Percentiles rank a stretch among this genome's conserved stretches.
Conservation (phyloP, 805 yeast species). For the Lipomyces yamanashiensis region DNA sequence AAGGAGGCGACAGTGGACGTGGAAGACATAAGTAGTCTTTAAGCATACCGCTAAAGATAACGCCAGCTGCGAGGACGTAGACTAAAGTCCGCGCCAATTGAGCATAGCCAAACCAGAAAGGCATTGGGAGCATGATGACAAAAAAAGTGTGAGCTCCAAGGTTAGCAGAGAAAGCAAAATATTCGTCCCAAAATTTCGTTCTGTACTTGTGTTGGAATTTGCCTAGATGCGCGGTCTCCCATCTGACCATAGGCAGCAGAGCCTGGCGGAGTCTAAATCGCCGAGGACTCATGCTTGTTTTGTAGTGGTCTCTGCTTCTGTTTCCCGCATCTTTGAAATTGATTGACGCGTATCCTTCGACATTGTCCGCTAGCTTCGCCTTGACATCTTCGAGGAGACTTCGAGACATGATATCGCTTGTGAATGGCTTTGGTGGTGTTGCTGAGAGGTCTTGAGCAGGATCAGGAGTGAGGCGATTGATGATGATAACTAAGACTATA, state of each 20-base stretch:
- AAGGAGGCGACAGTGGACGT: slow-evolving; percentile 89
- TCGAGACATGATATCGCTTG: slow-evolving; percentile 7
- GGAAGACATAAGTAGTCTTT: slow-evolving; percentile 86
- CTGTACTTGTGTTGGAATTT: slow-evolving; percentile 45
- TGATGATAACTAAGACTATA: no score
- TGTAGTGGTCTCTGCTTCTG: slow-evolving; percentile 68
- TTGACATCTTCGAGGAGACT: slow-evolving; percentile 15
- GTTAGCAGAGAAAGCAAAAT: slow-evolving; percentile 85
- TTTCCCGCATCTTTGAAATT: slow-evolving; percentile 71
- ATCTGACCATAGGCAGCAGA: slow-evolving; percentile 60
- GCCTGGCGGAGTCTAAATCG: slow-evolving; percentile 59
- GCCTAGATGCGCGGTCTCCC: slow-evolving; percentile 58
- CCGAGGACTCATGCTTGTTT: slow-evolving; percentile 57
- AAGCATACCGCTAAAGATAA: slow-evolving; percentile 65
- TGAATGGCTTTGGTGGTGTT: not conserved
- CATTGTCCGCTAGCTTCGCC: slow-evolving; percentile 27
- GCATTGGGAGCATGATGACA: slow-evolving; percentile 83
- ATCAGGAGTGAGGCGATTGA: no score
- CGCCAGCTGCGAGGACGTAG: slow-evolving; percentile 65
- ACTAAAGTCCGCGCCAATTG: slow-evolving; percentile 60
- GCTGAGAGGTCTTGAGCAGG: not conserved
- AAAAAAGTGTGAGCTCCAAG: slow-evolving; percentile 94
- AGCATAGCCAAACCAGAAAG: slow-evolving; percentile 77
- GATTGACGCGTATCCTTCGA: slow-evolving; percentile 22
- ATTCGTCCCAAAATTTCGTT: slow-evolving; percentile 61